phyloP scores from a whole-genome alignment of 164 flowering plant species.

The Umbilicus rupestris region DNA sequence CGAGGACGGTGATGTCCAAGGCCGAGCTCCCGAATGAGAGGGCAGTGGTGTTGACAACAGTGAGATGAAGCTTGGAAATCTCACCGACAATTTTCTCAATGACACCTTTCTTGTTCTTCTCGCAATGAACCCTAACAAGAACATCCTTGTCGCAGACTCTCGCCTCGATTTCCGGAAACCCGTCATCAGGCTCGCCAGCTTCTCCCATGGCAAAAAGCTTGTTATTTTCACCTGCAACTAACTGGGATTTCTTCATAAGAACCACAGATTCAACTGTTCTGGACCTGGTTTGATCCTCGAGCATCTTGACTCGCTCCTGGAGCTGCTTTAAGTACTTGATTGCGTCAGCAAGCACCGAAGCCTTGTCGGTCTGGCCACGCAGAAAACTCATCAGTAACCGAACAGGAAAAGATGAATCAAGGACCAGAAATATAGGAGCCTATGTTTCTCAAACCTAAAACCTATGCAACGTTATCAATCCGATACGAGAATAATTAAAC shows the following conservation, averaged over 20 bases:
- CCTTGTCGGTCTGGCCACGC: constrained; percentile 70
- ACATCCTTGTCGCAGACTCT: constrained; percentile 58
- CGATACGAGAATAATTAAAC: too few species aligned
- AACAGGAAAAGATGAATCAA: constrained; percentile 1
- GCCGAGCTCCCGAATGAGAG: constrained; percentile 52
- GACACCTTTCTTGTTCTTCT: constrained; percentile 58
- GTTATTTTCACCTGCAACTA: constrained; percentile 29
- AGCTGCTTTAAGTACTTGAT: constrained; percentile 77
- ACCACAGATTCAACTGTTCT: constrained; percentile 58
- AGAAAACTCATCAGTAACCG: not conserved
- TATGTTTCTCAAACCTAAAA: too few species aligned
- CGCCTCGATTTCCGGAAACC: constrained; percentile 76
- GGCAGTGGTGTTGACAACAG: constrained; percentile 41
- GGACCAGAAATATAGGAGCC: not conserved
- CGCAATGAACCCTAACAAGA: constrained; percentile 69
- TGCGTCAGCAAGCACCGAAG: constrained; percentile 84
- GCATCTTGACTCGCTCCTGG: constrained; percentile 59
- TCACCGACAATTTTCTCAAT: constrained; percentile 42
- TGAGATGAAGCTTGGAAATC: constrained; percentile 56
- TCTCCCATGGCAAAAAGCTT: constrained; percentile 12
- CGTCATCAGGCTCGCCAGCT: constrained; percentile 13
- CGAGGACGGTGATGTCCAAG: constrained; percentile 58
- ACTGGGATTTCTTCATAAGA: constrained; percentile 47
- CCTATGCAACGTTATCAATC: too few species aligned
- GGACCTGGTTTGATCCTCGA: constrained; percentile 63